Conservation (phyloP, 2,329 filamentous ascomycete species). For the Colletotrichum somersetense region DNA sequence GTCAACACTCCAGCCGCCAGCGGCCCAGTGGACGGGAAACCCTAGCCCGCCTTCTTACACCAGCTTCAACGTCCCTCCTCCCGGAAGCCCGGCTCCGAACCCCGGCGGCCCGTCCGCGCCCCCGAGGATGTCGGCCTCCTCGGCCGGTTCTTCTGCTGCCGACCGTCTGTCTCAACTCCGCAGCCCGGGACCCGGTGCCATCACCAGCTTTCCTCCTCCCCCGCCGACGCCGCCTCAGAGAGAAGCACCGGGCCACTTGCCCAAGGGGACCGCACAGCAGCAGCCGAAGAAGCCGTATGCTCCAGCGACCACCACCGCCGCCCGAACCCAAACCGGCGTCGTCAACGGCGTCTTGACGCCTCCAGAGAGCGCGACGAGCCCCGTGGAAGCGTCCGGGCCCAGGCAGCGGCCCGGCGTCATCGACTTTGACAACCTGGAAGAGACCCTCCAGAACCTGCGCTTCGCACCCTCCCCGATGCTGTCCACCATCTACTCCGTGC, state of each 20-base stretch:
- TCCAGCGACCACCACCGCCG: not conserved
- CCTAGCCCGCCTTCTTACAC: conserved; percentile 31
- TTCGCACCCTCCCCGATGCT: conserved; percentile 40
- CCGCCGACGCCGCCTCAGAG: conserved; percentile 29
- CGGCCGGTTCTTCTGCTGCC: not conserved
- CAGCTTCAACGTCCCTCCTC: conserved; percentile 33
- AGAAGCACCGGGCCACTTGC: conserved; percentile 4
- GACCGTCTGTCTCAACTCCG: conserved; percentile 4
- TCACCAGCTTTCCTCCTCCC: conserved; percentile 38
- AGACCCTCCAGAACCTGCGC: conserved; percentile 35
- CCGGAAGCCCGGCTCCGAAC: conserved; percentile 30
- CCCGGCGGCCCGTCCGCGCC: not conserved
- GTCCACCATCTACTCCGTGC: conserved; percentile 37
- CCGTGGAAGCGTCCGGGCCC: not conserved
- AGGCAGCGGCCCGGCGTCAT: conserved; percentile 24
- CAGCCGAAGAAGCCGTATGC: conserved; percentile 5
- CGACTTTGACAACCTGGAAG: conserved; percentile 37
- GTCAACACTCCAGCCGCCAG: conserved; percentile 15
- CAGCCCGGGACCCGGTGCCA: conserved; percentile 30
- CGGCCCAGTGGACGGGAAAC: conserved; percentile 20
- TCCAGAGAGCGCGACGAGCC: conserved; percentile 4
- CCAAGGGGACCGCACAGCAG: not conserved
- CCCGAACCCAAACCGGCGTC: not conserved
- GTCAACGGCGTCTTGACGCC: not conserved
- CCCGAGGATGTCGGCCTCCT: not conserved